Evolutionary conservation across 2,329 filamentous ascomycete genomes (phyloP).

Genomic region (Colletotrichum godetiae): DNA sequence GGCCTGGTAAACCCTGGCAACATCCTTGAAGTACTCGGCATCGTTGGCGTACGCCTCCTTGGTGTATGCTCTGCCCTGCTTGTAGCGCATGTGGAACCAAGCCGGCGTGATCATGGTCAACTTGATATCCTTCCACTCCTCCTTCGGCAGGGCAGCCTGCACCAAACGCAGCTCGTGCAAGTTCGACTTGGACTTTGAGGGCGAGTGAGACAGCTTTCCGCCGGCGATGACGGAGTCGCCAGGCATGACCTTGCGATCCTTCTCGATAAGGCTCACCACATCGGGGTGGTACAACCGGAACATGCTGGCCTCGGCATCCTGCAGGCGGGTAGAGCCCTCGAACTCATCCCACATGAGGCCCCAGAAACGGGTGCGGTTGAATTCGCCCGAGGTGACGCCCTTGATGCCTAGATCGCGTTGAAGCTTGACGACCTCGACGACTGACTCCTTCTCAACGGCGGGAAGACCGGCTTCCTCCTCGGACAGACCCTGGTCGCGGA

Average conservation of each 20-base stretch:
- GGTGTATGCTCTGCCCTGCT: constrained; percentile 41
- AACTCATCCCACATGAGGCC: constrained; percentile 66
- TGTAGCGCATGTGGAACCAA: constrained; percentile 52
- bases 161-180: constrained; percentile 61
- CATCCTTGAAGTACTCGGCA: constrained; percentile 71
- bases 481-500: constrained; percentile 60
- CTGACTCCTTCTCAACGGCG: constrained; percentile 72
- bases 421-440: constrained; percentile 74
- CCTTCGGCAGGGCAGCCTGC: constrained; percentile 57
- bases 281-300: constrained; percentile 67
- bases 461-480: constrained; percentile 65
- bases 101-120: constrained; percentile 66
- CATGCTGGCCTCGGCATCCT: constrained; percentile 62
- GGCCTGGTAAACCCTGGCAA: constrained; percentile 73
- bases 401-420: constrained; percentile 76
- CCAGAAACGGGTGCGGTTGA: constrained; percentile 61
- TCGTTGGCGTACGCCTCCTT: constrained; percentile 41
- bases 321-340: constrained; percentile 58
- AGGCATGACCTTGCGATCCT: constrained; percentile 65
- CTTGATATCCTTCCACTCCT: constrained; percentile 63
- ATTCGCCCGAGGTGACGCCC: constrained; percentile 79
- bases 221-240: constrained; percentile 66
- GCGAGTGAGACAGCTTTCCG: constrained; percentile 57
- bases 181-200: constrained; percentile 56
- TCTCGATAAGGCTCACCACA: constrained; percentile 64